These are phyloP conservation scores for Trapa incisa DNA, from an alignment of 345 rosid genomes.

Conservation along the genomic window DNA sequence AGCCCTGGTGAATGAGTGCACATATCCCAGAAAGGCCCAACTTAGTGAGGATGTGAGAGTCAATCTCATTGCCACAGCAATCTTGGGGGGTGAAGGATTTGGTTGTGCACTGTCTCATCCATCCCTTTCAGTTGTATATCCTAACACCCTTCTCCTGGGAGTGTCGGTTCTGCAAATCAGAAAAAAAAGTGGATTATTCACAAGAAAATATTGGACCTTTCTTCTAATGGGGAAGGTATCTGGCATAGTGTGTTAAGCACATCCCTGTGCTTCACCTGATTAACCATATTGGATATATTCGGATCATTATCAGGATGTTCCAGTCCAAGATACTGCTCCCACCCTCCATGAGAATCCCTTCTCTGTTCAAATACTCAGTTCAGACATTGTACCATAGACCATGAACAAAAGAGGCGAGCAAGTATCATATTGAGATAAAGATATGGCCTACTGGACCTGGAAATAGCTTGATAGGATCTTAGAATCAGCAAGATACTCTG, in stretches of 20 bases:
- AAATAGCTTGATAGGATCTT: constrained; percentile 70
- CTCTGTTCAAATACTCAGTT: constrained; percentile 17
- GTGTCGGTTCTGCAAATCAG: constrained; percentile 18
- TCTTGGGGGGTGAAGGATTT: too few relatives aligned
- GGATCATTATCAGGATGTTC: constrained; percentile 2
- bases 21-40: too few relatives aligned
- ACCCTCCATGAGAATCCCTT: constrained; percentile 29
- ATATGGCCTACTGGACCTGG: constrained; percentile 35
- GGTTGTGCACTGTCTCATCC: too few relatives aligned
- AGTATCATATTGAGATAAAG: not conserved
- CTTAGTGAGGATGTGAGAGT: too few relatives aligned
- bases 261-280: not conserved
- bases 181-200: not conserved
- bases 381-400: not conserved
- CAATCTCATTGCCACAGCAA: too few relatives aligned
- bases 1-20: too few relatives aligned
- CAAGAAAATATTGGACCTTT: not conserved
- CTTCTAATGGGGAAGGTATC: not conserved
- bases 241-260: not conserved
- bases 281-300: not conserved
- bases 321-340: constrained; percentile 6
- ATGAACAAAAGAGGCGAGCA: not conserved
- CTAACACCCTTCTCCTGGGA: too few relatives aligned
- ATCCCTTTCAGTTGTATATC: too few relatives aligned
- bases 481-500: constrained; percentile 68